Conservation (phyloP, 257 asterid genomes). For the Solanum piurae region DNA sequence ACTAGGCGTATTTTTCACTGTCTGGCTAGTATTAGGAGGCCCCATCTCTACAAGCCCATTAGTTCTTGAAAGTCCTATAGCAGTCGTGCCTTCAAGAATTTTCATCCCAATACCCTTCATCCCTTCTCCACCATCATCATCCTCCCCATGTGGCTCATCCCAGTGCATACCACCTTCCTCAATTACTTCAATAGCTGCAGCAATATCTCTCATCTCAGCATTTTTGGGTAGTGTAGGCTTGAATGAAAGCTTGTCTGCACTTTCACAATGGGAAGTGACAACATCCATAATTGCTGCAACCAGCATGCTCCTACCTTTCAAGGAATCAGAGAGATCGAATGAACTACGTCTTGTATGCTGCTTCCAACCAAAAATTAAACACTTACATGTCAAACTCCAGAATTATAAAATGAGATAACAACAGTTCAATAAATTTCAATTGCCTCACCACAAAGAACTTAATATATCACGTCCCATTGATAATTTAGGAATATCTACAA, state of each 20-base stretch:
- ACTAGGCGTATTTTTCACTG: constrained; percentile 20
- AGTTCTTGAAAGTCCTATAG: constrained; percentile 70
- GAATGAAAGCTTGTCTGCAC: constrained; percentile 46
- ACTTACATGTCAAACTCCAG: constrained; percentile 21
- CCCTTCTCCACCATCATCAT: constrained; percentile 71
- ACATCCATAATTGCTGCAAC: constrained; percentile 97
- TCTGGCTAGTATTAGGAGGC: constrained; percentile 26
- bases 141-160: constrained; percentile 60
- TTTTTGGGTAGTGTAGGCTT: constrained; percentile 64
- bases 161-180: constrained; percentile 93
- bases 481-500: background rate
- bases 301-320: constrained; percentile 99
- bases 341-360: constrained; percentile 77
- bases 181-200: constrained; percentile 90
- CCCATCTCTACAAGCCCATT: constrained; percentile 46
- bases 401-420: background rate
- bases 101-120: constrained; percentile 90
- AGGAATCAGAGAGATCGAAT: constrained; percentile 57
- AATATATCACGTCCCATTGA: background rate
- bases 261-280: constrained; percentile 80
- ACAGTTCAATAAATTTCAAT: background rate
- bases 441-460: background rate
- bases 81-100: constrained; percentile 93
- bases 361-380: constrained; percentile 31
- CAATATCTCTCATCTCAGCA: constrained; percentile 89